A percentile compares a stretch with the other conserved stretches of the same genome.
phyloP scores from a whole-genome alignment of 805 yeast species.

The Kregervanrija fluxuum region DNA sequence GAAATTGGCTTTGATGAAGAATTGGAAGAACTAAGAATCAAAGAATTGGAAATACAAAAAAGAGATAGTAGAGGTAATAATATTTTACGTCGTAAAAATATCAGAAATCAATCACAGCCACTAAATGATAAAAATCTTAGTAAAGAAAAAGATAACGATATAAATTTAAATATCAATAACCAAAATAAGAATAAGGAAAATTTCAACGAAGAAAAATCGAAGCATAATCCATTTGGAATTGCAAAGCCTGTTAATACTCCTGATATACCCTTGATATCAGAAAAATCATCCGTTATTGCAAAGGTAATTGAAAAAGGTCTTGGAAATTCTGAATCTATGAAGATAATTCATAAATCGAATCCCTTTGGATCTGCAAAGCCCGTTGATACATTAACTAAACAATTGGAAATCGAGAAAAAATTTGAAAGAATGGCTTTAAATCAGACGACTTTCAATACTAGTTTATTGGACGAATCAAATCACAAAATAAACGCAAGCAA shows the following conservation, averaged over 20 bases:
- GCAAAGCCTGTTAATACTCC: slow-evolving; percentile 56
- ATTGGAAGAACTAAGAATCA: slow-evolving; percentile 16
- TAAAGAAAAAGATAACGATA: too few relatives aligned
- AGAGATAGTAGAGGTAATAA: too few relatives aligned
- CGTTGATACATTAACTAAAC: slow-evolving; percentile 64
- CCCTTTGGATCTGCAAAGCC: slow-evolving; percentile 88
- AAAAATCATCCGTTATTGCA: slow-evolving; percentile 8
- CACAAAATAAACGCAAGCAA: too few relatives aligned
- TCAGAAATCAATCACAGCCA: too few relatives aligned
- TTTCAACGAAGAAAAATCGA: slow-evolving; percentile 15
- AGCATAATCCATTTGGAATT: slow-evolving; percentile 64
- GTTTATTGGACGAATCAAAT: not conserved
- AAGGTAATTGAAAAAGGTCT: slow-evolving; percentile 1
- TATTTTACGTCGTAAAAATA: too few relatives aligned
- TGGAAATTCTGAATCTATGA: not conserved
- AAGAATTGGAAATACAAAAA: too few relatives aligned
- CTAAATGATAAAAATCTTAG: too few relatives aligned
- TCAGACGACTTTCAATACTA: slow-evolving; percentile 32
- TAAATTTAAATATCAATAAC: too few relatives aligned
- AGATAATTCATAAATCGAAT: slow-evolving; percentile 25
- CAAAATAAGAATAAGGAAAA: slow-evolving; percentile 1
- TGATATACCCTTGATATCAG: slow-evolving; percentile 11
- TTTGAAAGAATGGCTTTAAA: slow-evolving; percentile 37
- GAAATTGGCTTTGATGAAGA: slow-evolving; percentile 22
- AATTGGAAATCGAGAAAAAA: slow-evolving; percentile 52